Base-by-base conservation (phyloP, 805 yeast species). In the Spathaspora arborariae region DNA sequence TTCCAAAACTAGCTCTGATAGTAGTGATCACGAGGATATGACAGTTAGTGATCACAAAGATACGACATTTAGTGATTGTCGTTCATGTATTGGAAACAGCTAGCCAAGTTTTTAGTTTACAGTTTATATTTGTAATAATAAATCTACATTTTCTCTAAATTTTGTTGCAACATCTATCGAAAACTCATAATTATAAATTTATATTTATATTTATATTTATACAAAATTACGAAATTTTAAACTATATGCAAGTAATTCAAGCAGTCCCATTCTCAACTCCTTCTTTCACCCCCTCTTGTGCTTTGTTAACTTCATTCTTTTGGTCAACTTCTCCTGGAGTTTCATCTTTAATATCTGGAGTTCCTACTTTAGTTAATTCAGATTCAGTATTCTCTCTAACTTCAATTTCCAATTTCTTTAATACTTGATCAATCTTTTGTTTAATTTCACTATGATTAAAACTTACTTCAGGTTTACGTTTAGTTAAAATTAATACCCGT, bases 401-500 rank as follows among this genome's bases (percentile, higher is more conserved):
- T 39, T 39, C 40, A 24, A 44, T 16, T 36, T 51, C 59, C 30
- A 60, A 51, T 51, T 56, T 53, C 7, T 52, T 45, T 42, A 70
- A 58, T 6, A 66, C 48, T n/a, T 46, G 45, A 30, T 42, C 49
- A 7, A 64, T 53, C 39, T 51, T 57, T 2, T 34, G 40, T 24
- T 59, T 55, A 11, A 64, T 55, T 18, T 48, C 42, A 5, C 30
- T 44, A 40, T 53, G 38, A 2, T 53, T 51, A 44, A 58, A 57
- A 20, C 37, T 16, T 30, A 58, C 64, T 16, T 47, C 41, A 4
- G 68, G 66, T 48, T 57, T 61, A 48, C 74, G 62, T 44, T 60
- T 53, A 2, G 57, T 54, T 42, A 68, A 50, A 11, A 72, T 60
- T 46, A 72, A 51, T 13, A 62, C 60, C 38, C 70, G 56, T 37